These are phyloP conservation scores for Rosa rugosa DNA, from an alignment of 306 rosid species.

Conservation along the genomic window DNA sequence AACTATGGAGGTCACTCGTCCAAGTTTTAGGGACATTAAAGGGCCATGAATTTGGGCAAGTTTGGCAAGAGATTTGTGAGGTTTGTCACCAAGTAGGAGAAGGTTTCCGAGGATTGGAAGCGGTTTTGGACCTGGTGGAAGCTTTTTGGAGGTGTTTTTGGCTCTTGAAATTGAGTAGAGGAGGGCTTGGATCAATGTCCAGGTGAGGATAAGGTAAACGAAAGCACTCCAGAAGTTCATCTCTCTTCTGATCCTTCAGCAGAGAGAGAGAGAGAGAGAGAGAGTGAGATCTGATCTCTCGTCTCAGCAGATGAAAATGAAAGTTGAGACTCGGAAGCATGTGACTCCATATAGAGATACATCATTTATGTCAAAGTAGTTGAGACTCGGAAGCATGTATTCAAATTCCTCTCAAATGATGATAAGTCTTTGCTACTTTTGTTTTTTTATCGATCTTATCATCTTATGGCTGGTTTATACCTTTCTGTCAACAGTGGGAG, in stretches of 20 bases:
- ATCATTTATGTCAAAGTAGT: too few species aligned
- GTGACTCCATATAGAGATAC: too few species aligned
- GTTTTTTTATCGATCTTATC: too few species aligned
- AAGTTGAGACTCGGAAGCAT: too few species aligned
- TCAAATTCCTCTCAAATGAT: too few species aligned
- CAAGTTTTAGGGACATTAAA: slow-evolving; percentile 42
- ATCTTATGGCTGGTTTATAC: too few species aligned
- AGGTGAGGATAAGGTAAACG: slow-evolving; percentile 13
- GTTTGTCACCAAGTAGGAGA: slow-evolving; percentile 40
- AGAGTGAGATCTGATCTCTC: too few species aligned
- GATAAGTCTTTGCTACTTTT: too few species aligned
- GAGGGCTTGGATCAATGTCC: slow-evolving; percentile 17
- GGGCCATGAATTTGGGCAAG: slow-evolving; percentile 44
- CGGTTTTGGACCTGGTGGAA: slow-evolving; percentile 57
- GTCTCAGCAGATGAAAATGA: too few species aligned
- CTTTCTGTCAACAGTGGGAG: too few species aligned
- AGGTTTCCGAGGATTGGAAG: slow-evolving; percentile 60
- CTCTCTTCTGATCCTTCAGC: not conserved
- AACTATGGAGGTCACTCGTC: slow-evolving; percentile 32
- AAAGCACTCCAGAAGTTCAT: slow-evolving; percentile 17
- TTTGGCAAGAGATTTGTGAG: slow-evolving; percentile 37
- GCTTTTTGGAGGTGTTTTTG: slow-evolving; percentile 31
- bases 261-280: too few species aligned
- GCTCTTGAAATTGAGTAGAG: slow-evolving; percentile 7
- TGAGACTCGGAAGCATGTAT: too few species aligned